Evolutionary conservation across 2,329 filamentous ascomycete species (phyloP), one percentile per base, ranked within the genome.

Genomic region (Dissoconium aciculare): DNA sequence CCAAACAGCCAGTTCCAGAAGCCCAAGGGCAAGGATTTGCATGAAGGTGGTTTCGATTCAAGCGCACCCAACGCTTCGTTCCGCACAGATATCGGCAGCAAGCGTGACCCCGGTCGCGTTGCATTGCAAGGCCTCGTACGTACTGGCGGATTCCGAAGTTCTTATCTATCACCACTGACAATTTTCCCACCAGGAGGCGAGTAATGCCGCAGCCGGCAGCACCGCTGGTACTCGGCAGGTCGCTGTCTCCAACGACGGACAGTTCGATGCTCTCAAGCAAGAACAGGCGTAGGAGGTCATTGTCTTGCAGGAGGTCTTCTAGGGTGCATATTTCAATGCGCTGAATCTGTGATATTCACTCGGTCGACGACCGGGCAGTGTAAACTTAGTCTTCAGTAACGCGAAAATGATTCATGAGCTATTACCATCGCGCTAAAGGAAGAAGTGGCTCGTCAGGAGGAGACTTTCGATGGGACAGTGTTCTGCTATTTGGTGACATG

Each of bases 21-120:
- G 52, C 17, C 62, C 3, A 42, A 44, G 34, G 44, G 45, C 13
- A 31, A 43, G 28, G 39, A 40, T 15, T 16, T 46, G 10, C 32
- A 34, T 11, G 43, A 47, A 27, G 46, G 43, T 11, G 58, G 33
- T 39, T 55, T 26, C 51, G 52, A 24, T 48, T 39, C 38, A 13
- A 44, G 49, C 15, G 51, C 49, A 5, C 54, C 56, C 13, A 69
- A 69, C 35, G 63, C 60, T 17, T 67, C 62, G 43, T 71, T 62
- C 47, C 60, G 46, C 14, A 51, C 54, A 10, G 62, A 69, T 14
- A 64, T 74, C 36, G 70, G 70, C 2, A 57, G 57, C 2, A 51
- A 63, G 38, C 58, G 69, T 24, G 71, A 75, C 42, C 69, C 71
- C 3, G 63, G 61, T 3, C 54, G 69, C 16, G 43, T 53, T 11